Base-by-base conservation (phyloP, 2,329 filamentous ascomycete species). In the Stylonectria norvegica region DNA sequence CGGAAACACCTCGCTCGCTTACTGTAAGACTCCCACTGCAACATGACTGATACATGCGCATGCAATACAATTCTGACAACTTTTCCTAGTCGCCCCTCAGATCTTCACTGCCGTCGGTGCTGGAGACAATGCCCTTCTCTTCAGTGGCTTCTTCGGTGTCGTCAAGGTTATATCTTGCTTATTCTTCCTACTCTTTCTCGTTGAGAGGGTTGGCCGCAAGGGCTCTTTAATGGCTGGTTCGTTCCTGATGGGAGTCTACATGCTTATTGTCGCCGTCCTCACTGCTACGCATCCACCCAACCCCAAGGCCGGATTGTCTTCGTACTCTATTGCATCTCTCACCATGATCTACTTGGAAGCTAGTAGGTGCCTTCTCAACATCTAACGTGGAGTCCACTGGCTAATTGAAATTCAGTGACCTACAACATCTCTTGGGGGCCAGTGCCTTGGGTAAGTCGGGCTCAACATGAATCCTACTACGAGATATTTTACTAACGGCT, bases 91-190 rank as follows among this genome's bases (percentile, higher is more conserved):
- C 48, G 71, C 71, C 2, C 72, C 69, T 1, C 73, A 76, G 49
- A 70, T 76, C 28, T 76, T 76, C 57, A 60, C 61, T 11, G 64
- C 70, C 3, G 69, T 76, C 8, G 72, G 72, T 4, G 70, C 71
- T 5, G 70, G 71, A 4, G 57, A 66, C 29, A 61, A 68, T n/a
- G 59, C 63, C 20, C 67, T 73, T 27, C 60, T 76, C 6, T 64
- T 76, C 36, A 75, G 70, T 1, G 73, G 72, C 8, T 73, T 76
- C 56, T 76, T 77, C 30, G 72, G 73, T 3, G 57, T 74, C 6
- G 68, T 73, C 43, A 76, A 76, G 55, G 69, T 76, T 17, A 59
- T 72, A 0, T 69, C 71, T 4, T 71, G 71, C 30, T 42, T 62
- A 9, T 62, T 66, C 43, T 75, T 74, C 52, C 61, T 73, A 8